These are phyloP conservation scores for Tetramitus jugosus DNA, from an alignment of 208 protist species.

Conservation along the genomic window DNA sequence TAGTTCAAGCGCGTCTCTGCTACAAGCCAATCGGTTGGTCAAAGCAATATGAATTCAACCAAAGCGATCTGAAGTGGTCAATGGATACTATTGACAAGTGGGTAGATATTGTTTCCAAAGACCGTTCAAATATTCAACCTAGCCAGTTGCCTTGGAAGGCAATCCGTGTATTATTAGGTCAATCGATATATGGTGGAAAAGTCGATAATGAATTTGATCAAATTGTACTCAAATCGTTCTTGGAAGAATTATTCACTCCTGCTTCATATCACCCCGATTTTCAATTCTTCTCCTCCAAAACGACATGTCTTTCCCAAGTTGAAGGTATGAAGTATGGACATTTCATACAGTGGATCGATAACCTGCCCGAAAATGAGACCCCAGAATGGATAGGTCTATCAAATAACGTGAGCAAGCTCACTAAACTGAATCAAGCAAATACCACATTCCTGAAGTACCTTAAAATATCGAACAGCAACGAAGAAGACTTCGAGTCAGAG, in stretches of 20 bases:
- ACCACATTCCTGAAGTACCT: constrained; percentile 43
- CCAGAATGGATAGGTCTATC: constrained; percentile 87
- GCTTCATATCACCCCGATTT: constrained; percentile 59
- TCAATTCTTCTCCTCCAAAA: no score
- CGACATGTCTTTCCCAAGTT: constrained; percentile 30
- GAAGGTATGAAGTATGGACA: constrained; percentile 48
- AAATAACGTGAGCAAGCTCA: constrained; percentile 65
- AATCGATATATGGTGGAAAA: constrained; percentile 89
- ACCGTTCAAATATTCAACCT: constrained; percentile 46
- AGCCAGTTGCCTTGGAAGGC: constrained; percentile 84
- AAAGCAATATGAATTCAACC: constrained; percentile 95
- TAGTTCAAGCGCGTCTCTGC: constrained; percentile 87
- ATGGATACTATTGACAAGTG: constrained; percentile 80
- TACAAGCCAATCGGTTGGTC: constrained; percentile 95
- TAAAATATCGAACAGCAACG: neutral
- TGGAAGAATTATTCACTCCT: constrained; percentile 63
- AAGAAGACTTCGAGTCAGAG: constrained; percentile 24
- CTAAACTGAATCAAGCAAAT: constrained; percentile 37
- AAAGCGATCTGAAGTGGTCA: constrained; percentile 85
- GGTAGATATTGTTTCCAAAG: constrained; percentile 48
- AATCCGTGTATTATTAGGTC: constrained; percentile 73
- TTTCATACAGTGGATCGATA: constrained; percentile 71
- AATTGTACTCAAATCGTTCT: constrained; percentile 77
- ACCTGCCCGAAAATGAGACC: constrained; percentile 66
- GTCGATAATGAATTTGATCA: constrained; percentile 95